These are phyloP conservation scores for Sarcodon aspratus DNA, from an alignment of 768 basidiomycete species.

Conservation along the genomic window DNA sequence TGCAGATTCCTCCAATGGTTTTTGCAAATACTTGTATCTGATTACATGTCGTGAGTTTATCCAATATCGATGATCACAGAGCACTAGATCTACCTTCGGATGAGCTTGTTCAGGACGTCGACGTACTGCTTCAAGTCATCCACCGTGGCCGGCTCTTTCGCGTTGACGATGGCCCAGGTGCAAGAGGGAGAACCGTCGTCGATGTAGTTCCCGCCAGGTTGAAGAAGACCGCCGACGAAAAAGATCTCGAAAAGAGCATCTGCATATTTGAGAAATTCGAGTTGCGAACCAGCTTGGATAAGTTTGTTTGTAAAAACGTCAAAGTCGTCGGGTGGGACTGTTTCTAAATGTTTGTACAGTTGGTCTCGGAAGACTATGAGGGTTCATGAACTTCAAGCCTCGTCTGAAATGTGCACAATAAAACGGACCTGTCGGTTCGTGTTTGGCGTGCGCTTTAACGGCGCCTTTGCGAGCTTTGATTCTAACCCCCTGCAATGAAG, in stretches of 20 bases:
- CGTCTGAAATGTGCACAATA: slow-evolving; percentile 1
- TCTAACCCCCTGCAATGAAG: slow-evolving; percentile 87
- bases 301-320: slow-evolving; percentile 76
- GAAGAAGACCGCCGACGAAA: slow-evolving; percentile 90
- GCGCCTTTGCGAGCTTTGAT: slow-evolving; percentile 90
- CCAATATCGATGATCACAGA: slow-evolving; percentile 1
- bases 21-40: slow-evolving; percentile 99
- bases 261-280: slow-evolving; percentile 96
- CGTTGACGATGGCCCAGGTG: slow-evolving; percentile 82
- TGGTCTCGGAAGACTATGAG: slow-evolving; percentile 82
- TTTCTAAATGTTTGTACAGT: slow-evolving; percentile 84
- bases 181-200: slow-evolving; percentile 79
- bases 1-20: slow-evolving; percentile 80
- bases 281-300: slow-evolving; percentile 81
- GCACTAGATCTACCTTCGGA: slow-evolving; percentile 59
- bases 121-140: slow-evolving; percentile 89
- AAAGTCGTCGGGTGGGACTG: slow-evolving; percentile 69
- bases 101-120: slow-evolving; percentile 91
- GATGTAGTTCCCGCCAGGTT: slow-evolving; percentile 88
- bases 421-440: slow-evolving; percentile 67
- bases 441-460: slow-evolving; percentile 86
- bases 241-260: slow-evolving; percentile 94
- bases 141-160: slow-evolving; percentile 65
- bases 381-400: background rate
- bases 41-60: slow-evolving; percentile 4